Base-by-base conservation (phyloP, 345 rosid species). In the Aquilaria sinensis region DNA sequence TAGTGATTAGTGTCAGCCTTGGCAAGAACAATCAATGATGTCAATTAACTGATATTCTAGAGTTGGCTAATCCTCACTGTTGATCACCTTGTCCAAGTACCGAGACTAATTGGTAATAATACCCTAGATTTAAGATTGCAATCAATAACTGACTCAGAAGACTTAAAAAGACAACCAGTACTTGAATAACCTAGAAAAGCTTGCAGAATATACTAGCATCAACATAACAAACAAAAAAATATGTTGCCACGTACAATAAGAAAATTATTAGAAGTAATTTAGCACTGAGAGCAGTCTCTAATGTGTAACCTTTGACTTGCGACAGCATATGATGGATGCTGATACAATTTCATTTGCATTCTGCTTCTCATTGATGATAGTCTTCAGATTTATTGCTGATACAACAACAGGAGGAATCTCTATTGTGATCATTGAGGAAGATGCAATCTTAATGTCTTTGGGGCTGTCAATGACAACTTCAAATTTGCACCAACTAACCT, bases 401-500 rank as follows among this genome's bases (percentile, higher is more conserved):
- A 86, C 96, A 58, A 88, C 89, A 57, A 92, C 85, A 11, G 96
- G 89, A 76, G 97, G 97, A 70, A 80, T 83, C 74, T 84, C 92
- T 29, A 56, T 37, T 54, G 68, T 67, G 48, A 60, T 75, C 74
- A 73, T 81, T 33, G 90, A 76, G 49, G 90, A 72, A 52, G 83
- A 70, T 60, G 85, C 70, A 61, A 74, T 75, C 50, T 46, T 61
- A 68, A 90, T 80, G 67, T 74, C 85, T 78, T 86, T 94, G 30
- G 96, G 82, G 67, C 80, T 82, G 63, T 83, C 88, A 67, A 86
- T 78, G 70, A 62, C 71, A 51, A 94, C 69, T 81, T 94, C 99
- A 82, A 83, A 88, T 77, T 83, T 90, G 87, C 99, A 94, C 99
- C 96, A 90, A 80, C 99, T 94, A 69, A 90, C 89, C 99, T 90